Base-by-base conservation (phyloP, 2,329 filamentous ascomycete genomes). In the Trichoderma brevicompactum region DNA sequence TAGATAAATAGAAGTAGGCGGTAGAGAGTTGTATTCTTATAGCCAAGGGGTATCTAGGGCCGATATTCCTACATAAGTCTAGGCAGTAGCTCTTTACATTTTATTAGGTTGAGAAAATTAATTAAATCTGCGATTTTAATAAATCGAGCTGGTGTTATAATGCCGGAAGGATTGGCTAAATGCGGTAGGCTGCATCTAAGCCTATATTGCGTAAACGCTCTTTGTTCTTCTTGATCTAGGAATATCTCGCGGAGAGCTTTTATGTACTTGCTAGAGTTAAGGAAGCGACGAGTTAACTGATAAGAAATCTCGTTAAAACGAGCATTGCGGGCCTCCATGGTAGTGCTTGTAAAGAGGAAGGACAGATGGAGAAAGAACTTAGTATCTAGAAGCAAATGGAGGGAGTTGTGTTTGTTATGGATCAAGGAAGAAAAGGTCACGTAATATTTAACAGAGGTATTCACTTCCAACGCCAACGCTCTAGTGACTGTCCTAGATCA, bases 61-160 rank as follows among this genome's bases (percentile, higher is more conserved):
- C 59, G 59, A 53, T 8, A 23, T 5, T 15, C 59, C 49, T 49
- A 62, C 5, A n/a, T 44, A 10, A 62, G 59, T 38, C 59, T 40
- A 7, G 59, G 59, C 5, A 62, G 59, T 12, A 62, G 17, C 36
- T 53, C 13, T 28, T 53, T 54, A 23, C 19, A 19, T 38, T 62
- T 38, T 7, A 1, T 12, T 12, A 10, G 12, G 17, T 54, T 28
- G 7, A 46, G 17, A 13, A 62, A 62, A 17, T 38, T 62, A 38
- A 62, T 62, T 46, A 23, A 54, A 38, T 62, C 59, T 19, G 40
- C 49, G 4, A 62, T 36, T 23, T 62, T n/a, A 54, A 62, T 28
- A n/a, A 62, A 54, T 28, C 40, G 48, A 46, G 40, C 59, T 4
- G 48, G 40, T 1, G 49, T 62, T 7, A 62, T 28, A 9, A 54